Percentiles rank a stretch among this genome's conserved stretches.
phyloP scores from a whole-genome alignment of 257 asterid species.

The Solanum pimpinellifolium region DNA sequence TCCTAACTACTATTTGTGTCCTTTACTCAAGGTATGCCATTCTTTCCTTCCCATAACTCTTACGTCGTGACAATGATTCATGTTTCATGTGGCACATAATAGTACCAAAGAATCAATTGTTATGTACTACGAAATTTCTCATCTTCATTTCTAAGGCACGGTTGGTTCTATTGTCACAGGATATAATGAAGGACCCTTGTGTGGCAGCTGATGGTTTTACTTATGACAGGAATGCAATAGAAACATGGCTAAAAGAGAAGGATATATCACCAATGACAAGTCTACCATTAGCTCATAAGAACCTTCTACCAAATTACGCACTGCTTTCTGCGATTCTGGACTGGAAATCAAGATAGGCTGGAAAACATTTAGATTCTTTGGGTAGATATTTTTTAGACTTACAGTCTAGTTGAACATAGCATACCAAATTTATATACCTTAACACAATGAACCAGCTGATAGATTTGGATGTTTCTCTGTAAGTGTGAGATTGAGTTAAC shows the following conservation, averaged over 20 bases:
- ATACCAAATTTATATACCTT: not conserved
- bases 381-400: not conserved
- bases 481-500: not conserved
- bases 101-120: not conserved
- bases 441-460: not conserved
- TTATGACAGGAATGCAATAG: constrained; percentile 59
- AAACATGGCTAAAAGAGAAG: constrained; percentile 47
- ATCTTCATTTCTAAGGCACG: not conserved
- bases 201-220: constrained; percentile 95
- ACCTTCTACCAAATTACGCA: constrained; percentile 50
- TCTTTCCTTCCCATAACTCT: not conserved
- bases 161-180: constrained; percentile 29
- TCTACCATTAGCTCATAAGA: constrained; percentile 43
- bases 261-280: constrained; percentile 60
- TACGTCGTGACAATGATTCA: not conserved
- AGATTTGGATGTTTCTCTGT: not conserved
- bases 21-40: constrained; percentile 56
- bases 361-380: not conserved
- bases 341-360: constrained; percentile 46
- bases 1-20: constrained; percentile 62
- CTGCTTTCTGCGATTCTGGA: constrained; percentile 73
- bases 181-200: constrained; percentile 70
- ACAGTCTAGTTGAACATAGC: not conserved
- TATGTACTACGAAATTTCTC: not conserved
- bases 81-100: not conserved